phyloP scores from a whole-genome alignment of 345 rosid genomes.

The Melastoma malabathricum region DNA sequence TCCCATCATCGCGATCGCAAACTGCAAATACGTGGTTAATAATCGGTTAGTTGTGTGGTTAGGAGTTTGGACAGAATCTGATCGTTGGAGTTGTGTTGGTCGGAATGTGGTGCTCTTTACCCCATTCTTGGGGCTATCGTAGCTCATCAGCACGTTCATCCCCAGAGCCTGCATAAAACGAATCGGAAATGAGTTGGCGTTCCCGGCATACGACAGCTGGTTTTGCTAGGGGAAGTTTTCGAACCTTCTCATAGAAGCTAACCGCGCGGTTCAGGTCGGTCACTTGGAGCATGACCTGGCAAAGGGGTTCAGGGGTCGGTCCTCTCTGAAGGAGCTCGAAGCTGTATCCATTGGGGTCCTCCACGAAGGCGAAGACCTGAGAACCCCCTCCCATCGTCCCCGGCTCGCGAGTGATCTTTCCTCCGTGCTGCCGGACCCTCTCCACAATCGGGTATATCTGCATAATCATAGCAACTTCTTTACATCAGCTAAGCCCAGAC shows the following conservation, averaged over 20 bases:
- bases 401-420: conserved; percentile 24
- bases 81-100: background rate
- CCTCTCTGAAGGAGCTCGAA: conserved; percentile 32
- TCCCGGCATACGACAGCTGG: background rate
- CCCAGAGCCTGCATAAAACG: conserved; percentile 26
- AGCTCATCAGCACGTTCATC: conserved; percentile 19
- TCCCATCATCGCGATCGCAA: conserved; percentile 35
- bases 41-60: background rate
- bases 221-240: background rate
- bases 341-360: conserved; percentile 34
- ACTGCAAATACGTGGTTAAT: conserved; percentile 10
- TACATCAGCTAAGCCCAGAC: no score
- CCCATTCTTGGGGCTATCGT: conserved; percentile 27
- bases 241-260: conserved; percentile 32
- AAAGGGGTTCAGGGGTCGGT: conserved; percentile 31
- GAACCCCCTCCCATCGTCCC: conserved; percentile 27
- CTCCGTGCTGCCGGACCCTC: conserved; percentile 19
- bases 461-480: background rate
- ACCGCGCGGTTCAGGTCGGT: conserved; percentile 28
- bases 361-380: conserved; percentile 24
- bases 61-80: no score
- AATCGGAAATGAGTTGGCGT: background rate
- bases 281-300: conserved; percentile 34
- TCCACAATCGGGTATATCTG: conserved; percentile 25
- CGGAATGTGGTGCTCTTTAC: conserved; percentile 1